Conservation (phyloP, 2,329 filamentous ascomycete species). For the Didymella pomorum region DNA sequence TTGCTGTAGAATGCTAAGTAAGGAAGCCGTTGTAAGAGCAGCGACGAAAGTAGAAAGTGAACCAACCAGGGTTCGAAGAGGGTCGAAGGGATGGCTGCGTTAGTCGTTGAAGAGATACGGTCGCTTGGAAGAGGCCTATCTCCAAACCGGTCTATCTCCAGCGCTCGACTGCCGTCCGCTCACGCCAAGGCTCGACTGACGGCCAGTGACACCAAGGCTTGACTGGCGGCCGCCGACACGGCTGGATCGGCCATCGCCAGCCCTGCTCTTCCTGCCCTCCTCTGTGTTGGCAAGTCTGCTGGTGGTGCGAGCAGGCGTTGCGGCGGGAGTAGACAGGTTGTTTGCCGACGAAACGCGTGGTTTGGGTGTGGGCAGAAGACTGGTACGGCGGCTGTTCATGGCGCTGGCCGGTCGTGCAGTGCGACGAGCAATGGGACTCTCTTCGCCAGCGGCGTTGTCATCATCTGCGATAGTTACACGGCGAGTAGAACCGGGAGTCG, state of each 20-base stretch:
- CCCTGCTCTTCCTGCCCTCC: conserved; percentile 35
- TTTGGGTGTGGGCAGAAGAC: conserved; percentile 42
- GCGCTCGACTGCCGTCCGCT: conserved; percentile 28
- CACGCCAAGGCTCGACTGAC: conserved; percentile 29
- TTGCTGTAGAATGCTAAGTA: conserved; percentile 6
- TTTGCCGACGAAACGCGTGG: conserved; percentile 36
- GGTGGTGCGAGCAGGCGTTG: conserved; percentile 29
- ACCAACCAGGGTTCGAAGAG: conserved; percentile 12
- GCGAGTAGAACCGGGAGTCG: conserved; percentile 37
- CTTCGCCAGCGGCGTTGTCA: conserved; percentile 33
- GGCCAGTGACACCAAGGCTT: conserved; percentile 23
- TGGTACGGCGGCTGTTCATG: conserved; percentile 41
- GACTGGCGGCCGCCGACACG: conserved; percentile 37
- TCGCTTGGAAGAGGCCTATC: conserved; percentile 29
- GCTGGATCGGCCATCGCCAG: conserved; percentile 35
- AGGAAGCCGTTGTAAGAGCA: background rate
- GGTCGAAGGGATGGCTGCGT: background rate
- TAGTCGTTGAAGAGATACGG: conserved; percentile 19
- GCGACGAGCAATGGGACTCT: conserved; percentile 41
- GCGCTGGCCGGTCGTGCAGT: conserved; percentile 40
- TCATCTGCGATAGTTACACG: conserved; percentile 35
- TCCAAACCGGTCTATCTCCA: conserved; percentile 37
- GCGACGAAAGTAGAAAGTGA: background rate
- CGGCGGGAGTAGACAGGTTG: conserved; percentile 21
- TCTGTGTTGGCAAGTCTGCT: conserved; percentile 38